Percentiles rank a stretch among this genome's conserved stretches.
phyloP scores from a whole-genome alignment of 2,329 filamentous ascomycete species.

The Alternaria sp. region DNA sequence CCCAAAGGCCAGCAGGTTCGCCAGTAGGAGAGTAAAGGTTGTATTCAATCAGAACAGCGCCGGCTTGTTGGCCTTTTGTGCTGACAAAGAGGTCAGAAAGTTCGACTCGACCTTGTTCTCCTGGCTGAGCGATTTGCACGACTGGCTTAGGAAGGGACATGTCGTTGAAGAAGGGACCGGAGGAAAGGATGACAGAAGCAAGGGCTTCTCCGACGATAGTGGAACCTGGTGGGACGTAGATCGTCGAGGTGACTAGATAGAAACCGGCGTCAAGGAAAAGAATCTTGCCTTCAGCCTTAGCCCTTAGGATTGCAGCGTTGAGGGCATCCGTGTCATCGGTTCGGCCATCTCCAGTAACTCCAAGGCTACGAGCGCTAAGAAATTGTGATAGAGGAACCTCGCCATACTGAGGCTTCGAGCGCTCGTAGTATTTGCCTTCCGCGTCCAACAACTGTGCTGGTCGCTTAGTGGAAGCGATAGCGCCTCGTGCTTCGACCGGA shows the following conservation, averaged over 20 bases:
- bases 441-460: constrained; percentile 54
- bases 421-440: constrained; percentile 59
- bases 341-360: constrained; percentile 83
- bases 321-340: constrained; percentile 83
- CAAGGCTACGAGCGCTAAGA: constrained; percentile 56
- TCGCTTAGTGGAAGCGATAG: constrained; percentile 56
- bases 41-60: constrained; percentile 77
- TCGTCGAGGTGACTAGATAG: constrained; percentile 64
- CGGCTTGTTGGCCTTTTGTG: constrained; percentile 71
- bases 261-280: constrained; percentile 67
- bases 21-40: constrained; percentile 66
- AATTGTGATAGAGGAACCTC: constrained; percentile 68
- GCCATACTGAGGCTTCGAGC: constrained; percentile 60
- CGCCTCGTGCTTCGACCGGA: constrained; percentile 55
- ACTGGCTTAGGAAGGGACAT: constrained; percentile 69
- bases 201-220: constrained; percentile 86
- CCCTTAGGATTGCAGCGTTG: constrained; percentile 75
- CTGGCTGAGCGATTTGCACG: constrained; percentile 71
- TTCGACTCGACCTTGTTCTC: constrained; percentile 72
- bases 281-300: constrained; percentile 62
- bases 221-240: constrained; percentile 72
- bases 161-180: constrained; percentile 61
- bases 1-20: constrained; percentile 80
- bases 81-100: constrained; percentile 77
- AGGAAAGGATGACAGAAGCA: constrained; percentile 83